A percentile compares a stretch with the other conserved stretches of the same genome.
These are phyloP conservation scores for Starmerella apis DNA, from an alignment of 805 yeast genomes.

Conservation along the genomic window DNA sequence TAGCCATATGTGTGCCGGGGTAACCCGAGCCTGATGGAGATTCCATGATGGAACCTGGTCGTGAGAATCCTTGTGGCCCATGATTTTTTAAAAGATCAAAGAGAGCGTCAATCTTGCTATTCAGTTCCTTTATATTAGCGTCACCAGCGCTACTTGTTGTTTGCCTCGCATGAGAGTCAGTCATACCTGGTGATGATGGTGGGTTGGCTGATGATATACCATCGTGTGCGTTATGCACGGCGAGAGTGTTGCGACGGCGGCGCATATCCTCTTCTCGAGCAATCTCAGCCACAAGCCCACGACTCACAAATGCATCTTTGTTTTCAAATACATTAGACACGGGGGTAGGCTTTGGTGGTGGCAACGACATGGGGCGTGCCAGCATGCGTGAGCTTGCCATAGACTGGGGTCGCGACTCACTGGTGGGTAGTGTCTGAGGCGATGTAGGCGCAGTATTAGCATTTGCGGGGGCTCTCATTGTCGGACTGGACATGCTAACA, in stretches of 20 bases:
- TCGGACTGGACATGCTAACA: background rate
- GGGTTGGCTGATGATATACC: background rate
- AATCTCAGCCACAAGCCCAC: conserved; percentile 36
- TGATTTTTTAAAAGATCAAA: conserved; percentile 23
- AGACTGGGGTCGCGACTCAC: conserved; percentile 7
- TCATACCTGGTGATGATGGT: background rate
- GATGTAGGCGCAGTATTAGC: background rate
- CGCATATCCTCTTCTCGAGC: conserved; percentile 34
- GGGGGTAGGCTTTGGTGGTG: background rate
- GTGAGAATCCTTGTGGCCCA: background rate
- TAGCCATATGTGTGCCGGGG: background rate
- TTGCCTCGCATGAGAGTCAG: background rate
- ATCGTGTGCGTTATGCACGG: conserved; percentile 7
- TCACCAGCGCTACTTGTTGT: background rate
- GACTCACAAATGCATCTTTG: conserved; percentile 17
- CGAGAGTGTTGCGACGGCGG: conserved; percentile 25
- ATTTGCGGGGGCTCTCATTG: background rate
- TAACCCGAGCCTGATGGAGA: background rate
- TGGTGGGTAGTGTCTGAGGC: conserved; percentile 2
- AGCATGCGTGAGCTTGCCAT: conserved; percentile 13
- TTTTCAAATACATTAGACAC: conserved; percentile 25
- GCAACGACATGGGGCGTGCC: background rate
- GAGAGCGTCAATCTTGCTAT: background rate
- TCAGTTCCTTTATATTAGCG: background rate
- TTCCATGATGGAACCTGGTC: conserved; percentile 1